phyloP scores from a whole-genome alignment of 768 basidiomycete genomes.

The Lactifluus volemus region DNA sequence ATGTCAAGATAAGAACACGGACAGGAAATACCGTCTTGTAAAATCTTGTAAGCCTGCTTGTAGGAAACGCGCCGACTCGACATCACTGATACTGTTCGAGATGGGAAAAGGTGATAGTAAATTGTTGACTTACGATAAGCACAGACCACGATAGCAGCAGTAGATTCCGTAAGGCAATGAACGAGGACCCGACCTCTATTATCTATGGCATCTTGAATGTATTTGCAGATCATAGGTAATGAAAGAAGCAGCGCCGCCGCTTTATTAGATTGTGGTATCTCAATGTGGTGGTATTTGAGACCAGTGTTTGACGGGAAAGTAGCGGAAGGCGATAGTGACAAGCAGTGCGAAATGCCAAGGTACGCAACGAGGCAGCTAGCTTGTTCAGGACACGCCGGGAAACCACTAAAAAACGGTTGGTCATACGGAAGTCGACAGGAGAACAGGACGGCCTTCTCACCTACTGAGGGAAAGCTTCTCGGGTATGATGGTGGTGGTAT shows the following conservation, averaged over 20 bases:
- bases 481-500: slow-evolving; percentile 44
- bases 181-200: slow-evolving; percentile 42
- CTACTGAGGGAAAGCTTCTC: slow-evolving; percentile 45
- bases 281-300: slow-evolving; percentile 35
- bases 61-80: slow-evolving; percentile 29
- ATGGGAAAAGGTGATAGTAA: not conserved
- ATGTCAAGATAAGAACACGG: not conserved
- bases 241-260: slow-evolving; percentile 36
- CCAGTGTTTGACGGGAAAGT: slow-evolving; percentile 27
- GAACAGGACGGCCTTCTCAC: slow-evolving; percentile 21
- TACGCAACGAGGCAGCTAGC: slow-evolving; percentile 43
- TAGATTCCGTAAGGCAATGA: slow-evolving; percentile 44
- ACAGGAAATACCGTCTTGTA: slow-evolving; percentile 7
- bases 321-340: slow-evolving; percentile 48
- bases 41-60: slow-evolving; percentile 29
- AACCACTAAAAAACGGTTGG: slow-evolving; percentile 34
- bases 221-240: slow-evolving; percentile 38
- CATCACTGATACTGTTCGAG: slow-evolving; percentile 37
- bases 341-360: slow-evolving; percentile 42
- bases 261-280: slow-evolving; percentile 31
- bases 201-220: slow-evolving; percentile 35
- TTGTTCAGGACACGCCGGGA: slow-evolving; percentile 44
- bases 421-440: not conserved
- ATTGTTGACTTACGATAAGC: slow-evolving; percentile 38
- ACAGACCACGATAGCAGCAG: slow-evolving; percentile 44